Percentiles rank a stretch among this genome's conserved stretches.
Conservation (phyloP, 805 yeast species). For the Naumovozyma castellii region DNA sequence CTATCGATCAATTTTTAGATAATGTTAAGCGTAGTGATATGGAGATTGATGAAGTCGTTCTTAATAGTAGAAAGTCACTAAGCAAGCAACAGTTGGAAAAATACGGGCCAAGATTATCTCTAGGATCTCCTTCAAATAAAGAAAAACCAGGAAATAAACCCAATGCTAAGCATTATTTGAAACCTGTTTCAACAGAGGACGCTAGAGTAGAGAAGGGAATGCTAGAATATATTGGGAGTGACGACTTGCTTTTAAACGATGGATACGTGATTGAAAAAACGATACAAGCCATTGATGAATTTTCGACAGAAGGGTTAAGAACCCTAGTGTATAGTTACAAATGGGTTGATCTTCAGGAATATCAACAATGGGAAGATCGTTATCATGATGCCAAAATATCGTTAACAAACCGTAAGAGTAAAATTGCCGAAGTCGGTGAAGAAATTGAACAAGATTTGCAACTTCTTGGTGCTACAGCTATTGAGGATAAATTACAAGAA, state of each 20-base stretch:
- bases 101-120: slow-evolving; percentile 31
- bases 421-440: slow-evolving; percentile 66
- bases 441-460: slow-evolving; percentile 58
- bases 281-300: slow-evolving; percentile 82
- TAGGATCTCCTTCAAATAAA: neutral
- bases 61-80: slow-evolving; percentile 46
- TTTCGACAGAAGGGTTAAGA: slow-evolving; percentile 89
- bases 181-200: neutral
- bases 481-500: slow-evolving; percentile 89
- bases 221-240: slow-evolving; percentile 39
- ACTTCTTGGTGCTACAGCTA: slow-evolving; percentile 87
- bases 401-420: slow-evolving; percentile 51
- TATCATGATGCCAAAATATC: slow-evolving; percentile 74
- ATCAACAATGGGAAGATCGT: slow-evolving; percentile 53
- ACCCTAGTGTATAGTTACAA: slow-evolving; percentile 77
- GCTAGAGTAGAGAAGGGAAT: slow-evolving; percentile 7
- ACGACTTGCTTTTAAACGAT: slow-evolving; percentile 55
- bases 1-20: slow-evolving; percentile 44
- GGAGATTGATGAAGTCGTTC: slow-evolving; percentile 46
- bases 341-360: slow-evolving; percentile 54
- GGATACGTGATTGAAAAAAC: slow-evolving; percentile 75
- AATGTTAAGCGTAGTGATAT: slow-evolving; percentile 36
- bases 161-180: neutral
- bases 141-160: neutral
- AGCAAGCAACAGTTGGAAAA: slow-evolving; percentile 49